These are phyloP conservation scores for Hymenoscyphus fraxineus DNA, from an alignment of 2,329 filamentous ascomycete species.

Conservation along the genomic window DNA sequence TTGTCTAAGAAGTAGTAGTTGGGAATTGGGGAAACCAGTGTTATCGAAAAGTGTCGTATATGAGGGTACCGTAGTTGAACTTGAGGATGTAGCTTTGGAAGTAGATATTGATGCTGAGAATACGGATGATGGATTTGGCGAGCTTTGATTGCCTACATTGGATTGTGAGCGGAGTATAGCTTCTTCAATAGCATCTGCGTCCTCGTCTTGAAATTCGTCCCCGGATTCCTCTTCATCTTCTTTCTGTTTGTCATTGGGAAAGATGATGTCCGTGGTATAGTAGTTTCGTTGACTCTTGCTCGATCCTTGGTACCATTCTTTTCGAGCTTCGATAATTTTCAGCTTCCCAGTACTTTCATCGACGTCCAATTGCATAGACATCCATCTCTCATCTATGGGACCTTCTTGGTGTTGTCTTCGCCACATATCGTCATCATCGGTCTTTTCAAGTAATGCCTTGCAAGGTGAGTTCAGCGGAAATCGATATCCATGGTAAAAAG, in stretches of 20 bases:
- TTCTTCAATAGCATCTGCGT: not conserved
- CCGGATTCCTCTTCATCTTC: not conserved
- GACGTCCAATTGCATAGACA: slow-evolving; percentile 56
- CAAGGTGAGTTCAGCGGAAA: slow-evolving; percentile 52
- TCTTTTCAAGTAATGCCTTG: slow-evolving; percentile 38
- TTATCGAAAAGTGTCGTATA: slow-evolving; percentile 14
- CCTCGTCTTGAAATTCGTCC: slow-evolving; percentile 8
- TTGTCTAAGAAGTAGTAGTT: slow-evolving; percentile 23
- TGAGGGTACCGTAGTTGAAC: slow-evolving; percentile 9
- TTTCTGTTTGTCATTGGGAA: slow-evolving; percentile 28
- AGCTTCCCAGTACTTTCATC: slow-evolving; percentile 57
- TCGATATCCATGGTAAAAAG: slow-evolving; percentile 64
- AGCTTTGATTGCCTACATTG: not conserved
- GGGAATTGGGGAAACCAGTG: slow-evolving; percentile 25
- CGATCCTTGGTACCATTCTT: slow-evolving; percentile 59
- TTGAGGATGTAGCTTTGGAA: slow-evolving; percentile 10
- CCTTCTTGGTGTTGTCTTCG: slow-evolving; percentile 66
- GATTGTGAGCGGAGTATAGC: not conserved
- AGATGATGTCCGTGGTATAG: slow-evolving; percentile 56
- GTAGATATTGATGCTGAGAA: not conserved
- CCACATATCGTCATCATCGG: slow-evolving; percentile 52
- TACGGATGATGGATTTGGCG: not conserved
- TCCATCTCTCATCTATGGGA: slow-evolving; percentile 72
- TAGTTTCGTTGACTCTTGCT: slow-evolving; percentile 61
- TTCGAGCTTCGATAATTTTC: slow-evolving; percentile 63